Conservation (phyloP, 2,329 filamentous ascomycete species). For the Microdochium trichocladiopsis region DNA sequence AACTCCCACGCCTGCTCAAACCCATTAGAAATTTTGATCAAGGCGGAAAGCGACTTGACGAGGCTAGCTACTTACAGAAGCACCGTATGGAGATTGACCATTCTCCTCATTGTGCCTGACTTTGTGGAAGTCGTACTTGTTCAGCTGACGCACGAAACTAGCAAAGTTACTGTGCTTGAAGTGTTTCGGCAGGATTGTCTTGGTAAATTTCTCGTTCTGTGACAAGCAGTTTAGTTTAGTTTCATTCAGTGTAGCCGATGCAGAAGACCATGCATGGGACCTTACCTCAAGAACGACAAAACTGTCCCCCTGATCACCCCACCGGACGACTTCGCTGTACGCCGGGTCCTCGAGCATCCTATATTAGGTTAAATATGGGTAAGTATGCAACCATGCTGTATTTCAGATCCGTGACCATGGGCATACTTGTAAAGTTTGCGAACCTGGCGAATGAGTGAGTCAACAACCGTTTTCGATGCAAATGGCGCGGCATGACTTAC, state of each 20-base stretch:
- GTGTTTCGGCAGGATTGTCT: conserved; percentile 73
- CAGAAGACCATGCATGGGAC: conserved; percentile 6
- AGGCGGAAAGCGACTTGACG: background rate
- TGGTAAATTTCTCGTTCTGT: conserved; percentile 89
- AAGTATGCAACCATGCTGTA: conserved; percentile 4
- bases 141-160: conserved; percentile 70
- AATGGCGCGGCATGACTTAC: conserved; percentile 52
- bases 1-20: conserved; percentile 77
- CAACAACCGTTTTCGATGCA: conserved; percentile 8
- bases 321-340: conserved; percentile 87
- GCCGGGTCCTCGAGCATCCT: conserved; percentile 89
- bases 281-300: conserved; percentile 94
- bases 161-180: conserved; percentile 83
- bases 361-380: conserved; percentile 37
- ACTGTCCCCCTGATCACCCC: conserved; percentile 90
- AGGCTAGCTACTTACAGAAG: conserved; percentile 50
- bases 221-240: conserved; percentile 3
- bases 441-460: conserved; percentile 50
- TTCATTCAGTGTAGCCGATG: conserved; percentile 2
- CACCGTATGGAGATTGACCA: conserved; percentile 72
- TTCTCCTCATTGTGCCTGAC: conserved; percentile 87
- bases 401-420: conserved; percentile 5
- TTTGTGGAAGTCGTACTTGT: conserved; percentile 82
- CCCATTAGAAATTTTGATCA: background rate
- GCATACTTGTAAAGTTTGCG: conserved; percentile 96